Conservation (phyloP, 495 filamentous ascomycete genomes). For the Aspergillus sclerotiicarbonarius region DNA sequence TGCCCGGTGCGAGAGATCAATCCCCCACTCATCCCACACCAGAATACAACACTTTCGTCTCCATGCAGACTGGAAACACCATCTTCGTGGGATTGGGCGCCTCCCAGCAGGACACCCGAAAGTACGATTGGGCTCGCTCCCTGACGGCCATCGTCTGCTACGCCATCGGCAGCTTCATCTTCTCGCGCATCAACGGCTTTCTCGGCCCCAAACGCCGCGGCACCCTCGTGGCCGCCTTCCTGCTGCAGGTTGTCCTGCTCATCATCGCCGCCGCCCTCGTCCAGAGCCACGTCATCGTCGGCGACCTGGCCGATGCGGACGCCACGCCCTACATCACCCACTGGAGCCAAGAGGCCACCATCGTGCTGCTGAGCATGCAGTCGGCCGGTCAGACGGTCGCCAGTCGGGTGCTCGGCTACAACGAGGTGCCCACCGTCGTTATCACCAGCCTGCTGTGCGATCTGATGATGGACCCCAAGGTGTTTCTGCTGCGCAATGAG, state of each 20-base stretch:
- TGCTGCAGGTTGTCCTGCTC: slow-evolving; percentile 53
- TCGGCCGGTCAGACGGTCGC: slow-evolving; percentile 67
- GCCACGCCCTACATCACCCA: slow-evolving; percentile 7
- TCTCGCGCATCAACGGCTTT: slow-evolving; percentile 31
- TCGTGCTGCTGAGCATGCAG: slow-evolving; percentile 66
- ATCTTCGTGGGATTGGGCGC: slow-evolving; percentile 62
- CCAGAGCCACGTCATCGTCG: slow-evolving; percentile 41
- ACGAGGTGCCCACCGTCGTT: slow-evolving; percentile 70
- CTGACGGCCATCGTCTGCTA: slow-evolving; percentile 55
- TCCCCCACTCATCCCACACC: not conserved
- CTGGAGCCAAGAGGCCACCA: slow-evolving; percentile 39
- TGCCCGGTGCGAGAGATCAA: not conserved
- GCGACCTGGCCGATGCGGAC: slow-evolving; percentile 16
- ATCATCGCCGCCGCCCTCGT: slow-evolving; percentile 54
- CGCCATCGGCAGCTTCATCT: slow-evolving; percentile 48
- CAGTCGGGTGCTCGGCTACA: slow-evolving; percentile 58
- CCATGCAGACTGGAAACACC: slow-evolving; percentile 62
- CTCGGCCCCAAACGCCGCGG: slow-evolving; percentile 39
- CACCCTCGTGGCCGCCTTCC: slow-evolving; percentile 52
- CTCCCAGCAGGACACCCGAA: slow-evolving; percentile 47
- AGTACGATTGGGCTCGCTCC: slow-evolving; percentile 58
- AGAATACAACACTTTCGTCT: slow-evolving; percentile 55
- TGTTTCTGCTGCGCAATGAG: slow-evolving; percentile 55
- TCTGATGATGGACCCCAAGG: slow-evolving; percentile 55
- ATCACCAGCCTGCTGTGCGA: slow-evolving; percentile 67